Base-by-base conservation (phyloP, 495 filamentous ascomycete species). In the Lasiosphaeriaceae sp. region DNA sequence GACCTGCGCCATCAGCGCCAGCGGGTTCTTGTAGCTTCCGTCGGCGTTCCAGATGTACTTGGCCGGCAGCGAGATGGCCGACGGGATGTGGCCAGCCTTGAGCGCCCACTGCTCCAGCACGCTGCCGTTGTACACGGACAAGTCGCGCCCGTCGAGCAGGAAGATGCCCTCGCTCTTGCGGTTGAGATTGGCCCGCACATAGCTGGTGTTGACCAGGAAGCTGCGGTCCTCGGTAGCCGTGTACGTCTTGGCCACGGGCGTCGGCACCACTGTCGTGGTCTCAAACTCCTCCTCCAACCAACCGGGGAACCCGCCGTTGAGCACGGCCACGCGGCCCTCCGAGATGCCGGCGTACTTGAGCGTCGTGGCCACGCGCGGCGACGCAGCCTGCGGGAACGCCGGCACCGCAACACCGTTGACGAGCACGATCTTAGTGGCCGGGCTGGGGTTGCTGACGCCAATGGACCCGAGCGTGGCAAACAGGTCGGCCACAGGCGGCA, bases 1-100 rank as follows among this genome's bases (percentile, higher is more conserved):
- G 29, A 61, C n/a, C 44, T 47, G 54, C 19, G 58, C 58, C 37
- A 64, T 58, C 11, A 64, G 54, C 53, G 60, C 50, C 2, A 61
- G 52, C 11, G 54, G 51, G 62, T 43, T 58, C 62, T 64, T 64
- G 50, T 50, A 64, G 62, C 62, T 64, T 37, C 62, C 62, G 24
- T 64, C 62, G 19, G 50, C 31, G 50, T 64, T 64, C 62, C 62
- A 64, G 39, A 64, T 39, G 11, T 60, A 29, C 50, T 53, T 41
- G 31, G 57, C 58, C 16, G 62, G 62, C 26, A 64, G 58, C 17
- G n/a, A 39, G 5, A 61, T 41, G 31, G 62, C 62, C 26, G 58
- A 61, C 43, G 58, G 62, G 52, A 64, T 64, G 44, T 64, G 62
- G 47, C 62, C 62, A 19, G 58, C 50, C 51, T 56, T 61, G 51